Percentiles rank a stretch among this genome's conserved stretches.
phyloP scores from a whole-genome alignment of 2,329 filamentous ascomycete species.

The Aspergillus hiratsukae region DNA sequence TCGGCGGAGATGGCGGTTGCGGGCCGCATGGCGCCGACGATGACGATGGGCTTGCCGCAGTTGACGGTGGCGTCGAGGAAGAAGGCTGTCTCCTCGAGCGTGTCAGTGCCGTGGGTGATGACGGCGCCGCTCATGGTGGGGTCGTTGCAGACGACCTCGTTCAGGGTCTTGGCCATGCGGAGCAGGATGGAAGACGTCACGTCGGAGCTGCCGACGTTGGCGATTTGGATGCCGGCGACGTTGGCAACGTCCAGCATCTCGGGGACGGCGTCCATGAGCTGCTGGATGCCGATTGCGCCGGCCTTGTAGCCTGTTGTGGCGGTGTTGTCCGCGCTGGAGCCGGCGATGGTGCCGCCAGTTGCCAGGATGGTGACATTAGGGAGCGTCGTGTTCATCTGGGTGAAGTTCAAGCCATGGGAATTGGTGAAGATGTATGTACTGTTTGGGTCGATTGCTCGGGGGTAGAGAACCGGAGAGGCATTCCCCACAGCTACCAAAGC shows the following conservation, averaged over 20 bases:
- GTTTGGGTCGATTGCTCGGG: conserved; percentile 15
- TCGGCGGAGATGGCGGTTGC: conserved; percentile 60
- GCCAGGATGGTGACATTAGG: conserved; percentile 25
- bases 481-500: conserved; percentile 14
- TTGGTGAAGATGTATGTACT: conserved; percentile 20
- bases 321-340: conserved; percentile 20
- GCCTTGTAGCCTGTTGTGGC: conserved; percentile 24
- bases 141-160: conserved; percentile 19
- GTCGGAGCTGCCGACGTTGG: conserved; percentile 25
- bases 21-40: conserved; percentile 61
- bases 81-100: conserved; percentile 60
- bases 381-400: conserved; percentile 21
- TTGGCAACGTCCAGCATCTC: conserved; percentile 24
- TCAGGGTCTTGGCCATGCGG: conserved; percentile 17
- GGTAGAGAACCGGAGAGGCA: conserved; percentile 18
- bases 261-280: conserved; percentile 23
- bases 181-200: conserved; percentile 21
- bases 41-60: conserved; percentile 55
- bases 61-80: conserved; percentile 57
- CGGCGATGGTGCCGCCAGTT: conserved; percentile 24
- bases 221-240: conserved; percentile 22
- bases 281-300: conserved; percentile 19
- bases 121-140: conserved; percentile 22
- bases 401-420: conserved; percentile 23
- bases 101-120: conserved; percentile 63